A percentile compares a stretch with the other conserved stretches of the same genome.
Evolutionary conservation across 1,284 basidiomycete species (phyloP).

Genomic region (Tilletia caries): DNA sequence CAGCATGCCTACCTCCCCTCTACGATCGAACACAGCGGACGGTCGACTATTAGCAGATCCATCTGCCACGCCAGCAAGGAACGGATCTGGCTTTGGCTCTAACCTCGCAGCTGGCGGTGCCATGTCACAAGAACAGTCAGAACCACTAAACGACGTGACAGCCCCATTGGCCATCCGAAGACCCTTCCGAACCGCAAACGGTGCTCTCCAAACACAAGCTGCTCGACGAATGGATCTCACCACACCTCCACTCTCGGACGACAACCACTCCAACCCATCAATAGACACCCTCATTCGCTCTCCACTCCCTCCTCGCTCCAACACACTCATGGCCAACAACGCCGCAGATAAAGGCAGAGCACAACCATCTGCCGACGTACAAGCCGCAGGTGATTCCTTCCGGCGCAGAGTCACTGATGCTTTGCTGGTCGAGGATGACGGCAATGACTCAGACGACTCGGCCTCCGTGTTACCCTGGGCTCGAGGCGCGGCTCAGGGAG

Average conservation of each 20-base stretch:
- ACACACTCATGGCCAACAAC: not conserved
- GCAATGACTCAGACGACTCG: conserved; percentile 44
- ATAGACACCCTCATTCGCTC: not conserved
- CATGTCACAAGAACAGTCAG: not conserved
- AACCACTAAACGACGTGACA: not conserved
- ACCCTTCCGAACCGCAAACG: not conserved
- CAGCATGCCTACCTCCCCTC: not conserved
- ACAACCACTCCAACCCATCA: conserved; percentile 24
- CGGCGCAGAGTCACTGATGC: not conserved
- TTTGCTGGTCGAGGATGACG: conserved; percentile 20
- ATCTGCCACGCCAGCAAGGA: not conserved
- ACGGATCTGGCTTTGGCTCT: no score
- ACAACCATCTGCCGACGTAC: not conserved
- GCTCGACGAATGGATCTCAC: conserved; percentile 29
- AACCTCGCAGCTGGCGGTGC: not conserved
- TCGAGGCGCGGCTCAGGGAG: conserved; percentile 16
- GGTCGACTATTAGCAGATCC: not conserved
- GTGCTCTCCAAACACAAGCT: conserved; percentile 11
- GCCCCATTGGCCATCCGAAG: not conserved
- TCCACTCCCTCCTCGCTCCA: not conserved
- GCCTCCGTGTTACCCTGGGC: conserved; percentile 45
- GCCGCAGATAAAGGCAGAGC: not conserved
- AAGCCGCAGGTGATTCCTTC: not conserved
- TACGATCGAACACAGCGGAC: not conserved
- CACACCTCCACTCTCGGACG: conserved; percentile 45